Percentiles rank a stretch among this genome's conserved stretches.
Evolutionary conservation across 768 basidiomycete species (phyloP).

Genomic region (Tylopilus felleus): DNA sequence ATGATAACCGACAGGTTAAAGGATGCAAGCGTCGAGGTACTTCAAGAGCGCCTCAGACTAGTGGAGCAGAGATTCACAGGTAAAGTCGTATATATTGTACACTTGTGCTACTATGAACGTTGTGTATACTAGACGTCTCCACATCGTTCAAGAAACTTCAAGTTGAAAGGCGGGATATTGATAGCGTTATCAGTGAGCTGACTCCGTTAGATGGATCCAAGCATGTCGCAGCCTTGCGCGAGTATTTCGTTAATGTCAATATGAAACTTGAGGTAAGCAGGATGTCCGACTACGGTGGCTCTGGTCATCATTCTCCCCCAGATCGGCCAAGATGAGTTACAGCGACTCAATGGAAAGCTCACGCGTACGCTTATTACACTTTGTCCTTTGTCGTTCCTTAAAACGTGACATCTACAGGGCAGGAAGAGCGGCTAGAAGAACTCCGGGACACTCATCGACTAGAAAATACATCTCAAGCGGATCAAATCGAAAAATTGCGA

Average conservation of each 20-base stretch:
- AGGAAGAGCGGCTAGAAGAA: conserved; percentile 82
- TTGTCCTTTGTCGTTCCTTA: neutral
- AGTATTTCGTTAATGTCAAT: conserved; percentile 65
- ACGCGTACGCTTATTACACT: conserved; percentile 49
- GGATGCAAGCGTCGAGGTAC: conserved; percentile 45
- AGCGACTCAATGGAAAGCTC: conserved; percentile 67
- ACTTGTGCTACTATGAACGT: conserved; percentile 1
- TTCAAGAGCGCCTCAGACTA: conserved; percentile 64
- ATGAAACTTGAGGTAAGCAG: conserved; percentile 68
- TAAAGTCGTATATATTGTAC: conserved; percentile 25
- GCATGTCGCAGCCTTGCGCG: conserved; percentile 65
- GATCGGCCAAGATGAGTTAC: conserved; percentile 77
- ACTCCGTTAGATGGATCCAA: conserved; percentile 67
- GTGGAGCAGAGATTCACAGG: conserved; percentile 79
- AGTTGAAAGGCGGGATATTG: conserved; percentile 65
- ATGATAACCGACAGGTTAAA: neutral
- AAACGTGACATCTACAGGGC: conserved; percentile 46
- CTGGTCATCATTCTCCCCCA: conserved; percentile 24
- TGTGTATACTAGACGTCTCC: conserved; percentile 59
- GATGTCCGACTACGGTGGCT: neutral
- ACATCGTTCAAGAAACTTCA: conserved; percentile 74
- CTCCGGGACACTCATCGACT: conserved; percentile 78
- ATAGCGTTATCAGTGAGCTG: conserved; percentile 62
- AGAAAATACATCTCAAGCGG: conserved; percentile 74
- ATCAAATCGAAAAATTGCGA: conserved; percentile 68